These are phyloP conservation scores for Jackrogersella minutella DNA, from an alignment of 495 filamentous ascomycete species.

Conservation along the genomic window DNA sequence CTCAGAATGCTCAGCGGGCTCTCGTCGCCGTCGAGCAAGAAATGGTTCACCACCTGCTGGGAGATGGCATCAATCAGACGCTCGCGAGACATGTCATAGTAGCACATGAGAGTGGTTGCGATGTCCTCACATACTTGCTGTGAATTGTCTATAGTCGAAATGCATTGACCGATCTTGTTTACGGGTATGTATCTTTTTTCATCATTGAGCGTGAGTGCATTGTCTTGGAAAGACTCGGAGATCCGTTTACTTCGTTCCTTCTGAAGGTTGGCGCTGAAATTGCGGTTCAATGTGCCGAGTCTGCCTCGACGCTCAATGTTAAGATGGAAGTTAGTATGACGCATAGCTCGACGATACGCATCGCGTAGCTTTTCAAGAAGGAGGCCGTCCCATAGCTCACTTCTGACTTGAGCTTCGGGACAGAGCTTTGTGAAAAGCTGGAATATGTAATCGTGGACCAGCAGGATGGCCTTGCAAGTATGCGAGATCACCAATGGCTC, in stretches of 20 bases:
- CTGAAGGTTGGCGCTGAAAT: conserved; percentile 46
- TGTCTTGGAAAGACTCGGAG: not conserved
- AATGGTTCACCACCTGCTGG: conserved; percentile 42
- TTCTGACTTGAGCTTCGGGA: conserved; percentile 44
- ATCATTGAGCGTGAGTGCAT: not conserved
- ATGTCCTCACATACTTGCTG: conserved; percentile 57
- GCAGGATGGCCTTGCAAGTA: conserved; percentile 53
- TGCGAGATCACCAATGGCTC: conserved; percentile 51
- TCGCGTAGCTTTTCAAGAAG: conserved; percentile 47
- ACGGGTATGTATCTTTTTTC: not conserved
- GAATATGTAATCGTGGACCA: conserved; percentile 57
- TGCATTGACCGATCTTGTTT: not conserved
- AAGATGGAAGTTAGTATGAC: conserved; percentile 56
- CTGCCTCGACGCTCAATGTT: conserved; percentile 54
- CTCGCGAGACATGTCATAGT: conserved; percentile 64
- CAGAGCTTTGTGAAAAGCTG: conserved; percentile 46
- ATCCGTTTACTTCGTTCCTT: not conserved
- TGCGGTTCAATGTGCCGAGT: conserved; percentile 59
- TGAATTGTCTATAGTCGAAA: conserved; percentile 37
- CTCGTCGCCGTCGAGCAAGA: conserved; percentile 41
- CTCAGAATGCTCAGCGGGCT: conserved; percentile 46
- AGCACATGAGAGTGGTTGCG: conserved; percentile 63
- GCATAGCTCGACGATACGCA: conserved; percentile 52
- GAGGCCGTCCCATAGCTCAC: conserved; percentile 45
- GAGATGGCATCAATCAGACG: conserved; percentile 64